Conservation (phyloP, 2,329 filamentous ascomycete genomes). For the Annulohypoxylon truncatum region DNA sequence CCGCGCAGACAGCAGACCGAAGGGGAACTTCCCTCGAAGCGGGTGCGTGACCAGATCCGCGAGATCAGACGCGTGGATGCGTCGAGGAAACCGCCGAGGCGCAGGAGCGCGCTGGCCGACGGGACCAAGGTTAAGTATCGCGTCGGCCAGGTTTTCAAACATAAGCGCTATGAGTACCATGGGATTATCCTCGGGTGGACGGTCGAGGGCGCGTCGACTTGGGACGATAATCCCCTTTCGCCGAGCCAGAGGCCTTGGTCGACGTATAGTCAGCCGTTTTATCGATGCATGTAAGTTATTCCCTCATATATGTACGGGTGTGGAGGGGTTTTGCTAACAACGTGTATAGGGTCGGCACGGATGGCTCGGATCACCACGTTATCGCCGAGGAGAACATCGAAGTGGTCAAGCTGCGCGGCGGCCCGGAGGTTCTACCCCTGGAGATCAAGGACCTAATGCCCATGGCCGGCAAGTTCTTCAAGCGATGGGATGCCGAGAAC, state of each 20-base stretch:
- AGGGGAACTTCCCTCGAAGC: slow-evolving; percentile 51
- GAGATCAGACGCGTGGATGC: slow-evolving; percentile 60
- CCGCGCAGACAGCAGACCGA: slow-evolving; percentile 45
- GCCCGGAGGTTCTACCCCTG: slow-evolving; percentile 44
- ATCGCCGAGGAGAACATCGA: slow-evolving; percentile 82
- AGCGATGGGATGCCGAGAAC: slow-evolving; percentile 76
- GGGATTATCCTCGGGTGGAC: slow-evolving; percentile 93
- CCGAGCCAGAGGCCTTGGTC: slow-evolving; percentile 34
- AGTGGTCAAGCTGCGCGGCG: slow-evolving; percentile 57
- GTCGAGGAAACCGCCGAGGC: slow-evolving; percentile 50
- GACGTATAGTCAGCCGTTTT: slow-evolving; percentile 77
- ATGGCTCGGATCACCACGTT: slow-evolving; percentile 78
- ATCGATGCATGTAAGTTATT: slow-evolving; percentile 82
- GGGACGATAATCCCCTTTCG: slow-evolving; percentile 58
- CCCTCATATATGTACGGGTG: slow-evolving; percentile 12
- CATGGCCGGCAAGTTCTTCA: slow-evolving; percentile 87
- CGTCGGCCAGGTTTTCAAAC: slow-evolving; percentile 86
- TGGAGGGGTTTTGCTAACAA: background rate
- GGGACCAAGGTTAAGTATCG: slow-evolving; percentile 66
- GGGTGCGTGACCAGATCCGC: slow-evolving; percentile 53
- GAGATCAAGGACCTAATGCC: slow-evolving; percentile 66
- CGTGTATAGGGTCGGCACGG: slow-evolving; percentile 53
- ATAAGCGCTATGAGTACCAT: slow-evolving; percentile 81
- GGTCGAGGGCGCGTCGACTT: slow-evolving; percentile 68
- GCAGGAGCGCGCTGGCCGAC: slow-evolving; percentile 49